phyloP scores from a whole-genome alignment of 371 early-diverging fungal genomes.

The Amoeboradix gromovi region DNA sequence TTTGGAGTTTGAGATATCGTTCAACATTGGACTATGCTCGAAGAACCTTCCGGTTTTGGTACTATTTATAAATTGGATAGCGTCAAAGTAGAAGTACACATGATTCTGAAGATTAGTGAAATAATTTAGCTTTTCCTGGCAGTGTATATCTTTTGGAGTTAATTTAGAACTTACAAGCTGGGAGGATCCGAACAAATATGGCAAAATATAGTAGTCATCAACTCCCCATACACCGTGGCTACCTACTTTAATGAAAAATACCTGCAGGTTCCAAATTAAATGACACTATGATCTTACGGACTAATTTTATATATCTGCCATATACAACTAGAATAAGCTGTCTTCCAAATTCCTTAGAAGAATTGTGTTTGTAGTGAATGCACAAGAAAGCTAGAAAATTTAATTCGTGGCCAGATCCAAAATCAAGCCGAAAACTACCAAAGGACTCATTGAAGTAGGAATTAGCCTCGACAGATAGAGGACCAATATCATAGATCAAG shows the following conservation, averaged over 20 bases:
- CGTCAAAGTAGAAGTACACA: not conserved
- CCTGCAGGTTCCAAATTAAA: constrained; percentile 67
- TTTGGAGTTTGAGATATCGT: not conserved
- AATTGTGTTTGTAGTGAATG: not conserved
- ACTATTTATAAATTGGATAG: not conserved
- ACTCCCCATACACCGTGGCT: constrained; percentile 96
- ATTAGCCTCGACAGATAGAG: not conserved
- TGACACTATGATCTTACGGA: not conserved
- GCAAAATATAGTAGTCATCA: constrained; percentile 93
- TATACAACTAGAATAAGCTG: not conserved
- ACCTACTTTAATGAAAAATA: constrained; percentile 9
- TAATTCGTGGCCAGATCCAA: not conserved
- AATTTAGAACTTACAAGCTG: constrained; percentile 21
- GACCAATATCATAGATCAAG: not conserved
- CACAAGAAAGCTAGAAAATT: not conserved
- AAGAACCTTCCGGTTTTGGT: not conserved
- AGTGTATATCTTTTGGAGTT: not conserved
- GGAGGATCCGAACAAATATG: constrained; percentile 75
- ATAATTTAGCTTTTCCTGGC: not conserved
- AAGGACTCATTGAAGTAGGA: not conserved
- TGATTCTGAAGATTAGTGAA: not conserved
- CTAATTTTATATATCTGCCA: not conserved
- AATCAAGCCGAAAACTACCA: not conserved
- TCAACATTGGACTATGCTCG: not conserved
- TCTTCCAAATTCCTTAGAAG: not conserved